Evolutionary conservation across 2,329 filamentous ascomycete genomes (phyloP).

Genomic region (Fusarium transvaalense): DNA sequence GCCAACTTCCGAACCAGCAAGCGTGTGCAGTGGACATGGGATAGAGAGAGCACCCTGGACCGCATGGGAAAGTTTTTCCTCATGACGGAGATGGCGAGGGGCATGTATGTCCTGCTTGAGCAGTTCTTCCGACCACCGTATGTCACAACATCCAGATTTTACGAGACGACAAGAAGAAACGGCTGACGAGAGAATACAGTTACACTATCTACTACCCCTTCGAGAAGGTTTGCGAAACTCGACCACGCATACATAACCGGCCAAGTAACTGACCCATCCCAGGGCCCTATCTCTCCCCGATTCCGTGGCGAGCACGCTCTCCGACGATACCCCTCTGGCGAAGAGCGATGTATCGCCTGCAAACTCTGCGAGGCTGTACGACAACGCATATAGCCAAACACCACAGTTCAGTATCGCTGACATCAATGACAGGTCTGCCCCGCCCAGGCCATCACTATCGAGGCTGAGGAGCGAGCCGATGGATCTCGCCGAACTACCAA

Average conservation of each 20-base stretch:
- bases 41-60: slow-evolving; percentile 81
- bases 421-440: slow-evolving; percentile 78
- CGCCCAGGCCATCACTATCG: slow-evolving; percentile 97
- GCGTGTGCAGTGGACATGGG: slow-evolving; percentile 83
- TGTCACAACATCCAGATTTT: slow-evolving; percentile 58
- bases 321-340: slow-evolving; percentile 94
- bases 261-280: slow-evolving; percentile 37
- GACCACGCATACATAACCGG: slow-evolving; percentile 5
- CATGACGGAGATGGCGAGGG: slow-evolving; percentile 93
- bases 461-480: slow-evolving; percentile 97
- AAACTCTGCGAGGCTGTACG: slow-evolving; percentile 94
- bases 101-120: slow-evolving; percentile 98
- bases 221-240: slow-evolving; percentile 76
- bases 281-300: slow-evolving; percentile 94
- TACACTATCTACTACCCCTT: slow-evolving; percentile 99
- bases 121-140: slow-evolving; percentile 98
- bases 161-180: not conserved
- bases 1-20: slow-evolving; percentile 82
- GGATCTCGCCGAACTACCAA: slow-evolving; percentile 94
- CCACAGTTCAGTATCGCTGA: slow-evolving; percentile 20
- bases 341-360: slow-evolving; percentile 99
- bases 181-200: slow-evolving; percentile 60
- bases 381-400: slow-evolving; percentile 1
- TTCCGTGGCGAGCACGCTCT: slow-evolving; percentile 99
- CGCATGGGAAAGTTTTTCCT: slow-evolving; percentile 94